Evolutionary conservation across 768 basidiomycete genomes (phyloP).

Genomic region (Boletus bicolor): DNA sequence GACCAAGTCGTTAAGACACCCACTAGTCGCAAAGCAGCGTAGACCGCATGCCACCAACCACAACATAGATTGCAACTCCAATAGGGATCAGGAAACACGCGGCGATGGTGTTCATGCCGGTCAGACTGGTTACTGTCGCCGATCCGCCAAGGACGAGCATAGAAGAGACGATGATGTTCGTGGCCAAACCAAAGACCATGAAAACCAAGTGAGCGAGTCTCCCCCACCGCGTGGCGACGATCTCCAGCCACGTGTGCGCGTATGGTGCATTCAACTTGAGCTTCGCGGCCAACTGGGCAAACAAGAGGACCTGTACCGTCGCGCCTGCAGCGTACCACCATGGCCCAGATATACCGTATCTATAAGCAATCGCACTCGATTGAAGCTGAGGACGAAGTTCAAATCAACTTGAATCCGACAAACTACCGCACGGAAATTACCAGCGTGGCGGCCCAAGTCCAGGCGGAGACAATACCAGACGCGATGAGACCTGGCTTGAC

Average conservation of each 20-base stretch:
- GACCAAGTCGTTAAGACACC: slow-evolving; percentile 24
- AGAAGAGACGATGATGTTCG: slow-evolving; percentile 89
- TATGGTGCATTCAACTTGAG: slow-evolving; percentile 89
- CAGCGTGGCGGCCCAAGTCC: slow-evolving; percentile 86
- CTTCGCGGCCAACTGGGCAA: slow-evolving; percentile 88
- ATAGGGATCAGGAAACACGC: slow-evolving; percentile 90
- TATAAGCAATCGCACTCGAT: slow-evolving; percentile 82
- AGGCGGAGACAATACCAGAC: slow-evolving; percentile 87
- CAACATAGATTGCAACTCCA: slow-evolving; percentile 85
- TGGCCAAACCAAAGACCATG: slow-evolving; percentile 90
- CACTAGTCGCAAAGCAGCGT: slow-evolving; percentile 85
- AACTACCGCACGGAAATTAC: slow-evolving; percentile 31
- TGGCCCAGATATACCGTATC: slow-evolving; percentile 79
- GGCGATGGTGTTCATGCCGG: slow-evolving; percentile 87
- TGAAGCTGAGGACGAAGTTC: slow-evolving; percentile 47
- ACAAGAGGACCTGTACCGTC: slow-evolving; percentile 84
- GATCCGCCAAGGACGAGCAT: slow-evolving; percentile 80
- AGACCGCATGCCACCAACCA: slow-evolving; percentile 84
- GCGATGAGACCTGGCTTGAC: slow-evolving; percentile 92
- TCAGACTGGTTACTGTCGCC: slow-evolving; percentile 83
- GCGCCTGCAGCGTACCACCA: slow-evolving; percentile 95
- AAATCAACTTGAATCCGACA: not conserved
- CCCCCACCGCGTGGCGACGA: slow-evolving; percentile 81
- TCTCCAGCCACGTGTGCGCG: slow-evolving; percentile 86
- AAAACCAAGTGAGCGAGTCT: slow-evolving; percentile 74